Conservation (phyloP, 164 flowering plant genomes). For the Magnolia changhungtana region DNA sequence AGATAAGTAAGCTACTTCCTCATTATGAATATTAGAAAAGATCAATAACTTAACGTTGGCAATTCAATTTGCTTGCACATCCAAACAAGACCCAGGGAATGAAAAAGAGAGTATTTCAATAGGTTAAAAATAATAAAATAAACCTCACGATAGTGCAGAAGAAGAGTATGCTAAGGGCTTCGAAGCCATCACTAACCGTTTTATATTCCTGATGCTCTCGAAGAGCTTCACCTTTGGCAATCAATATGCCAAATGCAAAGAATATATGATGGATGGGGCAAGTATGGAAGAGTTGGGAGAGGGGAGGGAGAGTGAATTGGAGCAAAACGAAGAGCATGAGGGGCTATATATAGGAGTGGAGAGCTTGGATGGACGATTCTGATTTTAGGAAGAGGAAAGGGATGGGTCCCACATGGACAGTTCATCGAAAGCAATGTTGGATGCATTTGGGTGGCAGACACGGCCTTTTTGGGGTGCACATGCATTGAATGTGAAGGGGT, state of each 20-base stretch:
- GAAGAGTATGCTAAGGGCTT: too few species aligned
- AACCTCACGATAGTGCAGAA: too few species aligned
- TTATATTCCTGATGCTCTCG: not conserved
- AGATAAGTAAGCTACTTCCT: too few species aligned
- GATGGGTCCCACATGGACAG: not conserved
- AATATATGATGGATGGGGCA: not conserved
- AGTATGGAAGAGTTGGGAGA: not conserved
- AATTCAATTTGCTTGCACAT: too few species aligned
- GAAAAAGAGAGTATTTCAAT: too few species aligned
- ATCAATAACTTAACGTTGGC: too few species aligned
- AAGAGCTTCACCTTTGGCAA: not conserved
- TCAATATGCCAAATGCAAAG: not conserved
- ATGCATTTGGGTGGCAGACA: not conserved
- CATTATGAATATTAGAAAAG: too few species aligned
- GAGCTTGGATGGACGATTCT: too few species aligned
- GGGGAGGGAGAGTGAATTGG: not conserved
- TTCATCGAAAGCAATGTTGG: not conserved
- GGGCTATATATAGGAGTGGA: not conserved
- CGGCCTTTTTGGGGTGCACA: not conserved
- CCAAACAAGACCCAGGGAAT: too few species aligned
- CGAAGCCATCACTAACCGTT: not conserved
- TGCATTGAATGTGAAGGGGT: not conserved
- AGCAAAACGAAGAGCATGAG: not conserved
- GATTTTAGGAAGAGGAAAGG: not conserved
- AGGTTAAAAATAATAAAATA: too few species aligned